Conservation (phyloP, 2,329 filamentous ascomycete species). For the Fusarium phyllophilum region DNA sequence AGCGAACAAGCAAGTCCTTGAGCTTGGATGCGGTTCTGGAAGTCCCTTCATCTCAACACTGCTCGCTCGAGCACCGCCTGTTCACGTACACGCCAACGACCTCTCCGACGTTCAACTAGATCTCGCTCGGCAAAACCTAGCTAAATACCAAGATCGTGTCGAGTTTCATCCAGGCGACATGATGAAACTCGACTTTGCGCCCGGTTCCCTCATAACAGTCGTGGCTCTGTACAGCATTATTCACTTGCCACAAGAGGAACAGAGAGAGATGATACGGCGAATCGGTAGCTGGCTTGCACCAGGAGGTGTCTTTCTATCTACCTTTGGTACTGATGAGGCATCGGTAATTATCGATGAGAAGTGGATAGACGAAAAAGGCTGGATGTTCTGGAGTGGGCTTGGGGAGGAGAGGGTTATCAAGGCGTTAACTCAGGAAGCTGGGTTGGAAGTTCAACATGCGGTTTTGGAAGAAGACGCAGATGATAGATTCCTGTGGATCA, state of each 20-base stretch:
- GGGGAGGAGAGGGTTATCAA: background rate
- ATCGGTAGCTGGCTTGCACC: constrained; percentile 10
- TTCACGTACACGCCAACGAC: constrained; percentile 19
- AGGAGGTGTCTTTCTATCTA: constrained; percentile 6
- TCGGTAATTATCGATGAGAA: background rate
- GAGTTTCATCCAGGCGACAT: constrained; percentile 8
- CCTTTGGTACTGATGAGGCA: background rate
- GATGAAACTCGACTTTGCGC: constrained; percentile 9
- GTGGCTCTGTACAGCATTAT: constrained; percentile 24
- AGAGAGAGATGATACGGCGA: constrained; percentile 1
- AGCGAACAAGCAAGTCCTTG: background rate
- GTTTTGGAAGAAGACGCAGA: constrained; percentile 6
- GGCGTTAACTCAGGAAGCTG: background rate
- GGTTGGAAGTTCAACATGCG: background rate
- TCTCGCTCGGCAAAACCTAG: background rate
- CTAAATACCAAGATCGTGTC: background rate
- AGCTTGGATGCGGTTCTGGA: constrained; percentile 24
- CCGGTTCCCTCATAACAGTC: background rate
- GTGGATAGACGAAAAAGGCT: constrained; percentile 11
- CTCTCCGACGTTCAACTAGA: constrained; percentile 8
- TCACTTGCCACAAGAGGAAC: constrained; percentile 15
- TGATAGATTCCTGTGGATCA: background rate
- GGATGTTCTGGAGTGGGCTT: constrained; percentile 31
- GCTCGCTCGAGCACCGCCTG: background rate
- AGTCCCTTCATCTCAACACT: constrained; percentile 3